These are phyloP conservation scores for Lonicera japonica DNA, from an alignment of 129 eudicot genomes.

Conservation along the genomic window DNA sequence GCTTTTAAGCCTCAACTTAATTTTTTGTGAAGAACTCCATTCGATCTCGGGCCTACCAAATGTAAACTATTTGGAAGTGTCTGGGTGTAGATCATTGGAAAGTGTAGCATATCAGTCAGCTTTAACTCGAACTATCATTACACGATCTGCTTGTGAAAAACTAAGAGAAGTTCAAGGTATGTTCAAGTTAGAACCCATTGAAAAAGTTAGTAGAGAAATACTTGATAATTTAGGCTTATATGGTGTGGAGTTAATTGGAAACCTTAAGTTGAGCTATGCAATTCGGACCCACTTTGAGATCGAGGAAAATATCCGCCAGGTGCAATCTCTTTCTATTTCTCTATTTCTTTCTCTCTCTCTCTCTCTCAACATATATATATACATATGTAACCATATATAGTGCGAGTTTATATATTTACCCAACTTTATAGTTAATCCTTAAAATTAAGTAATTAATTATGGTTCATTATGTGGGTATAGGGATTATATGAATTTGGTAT, in stretches of 20 bases:
- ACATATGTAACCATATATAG: not conserved
- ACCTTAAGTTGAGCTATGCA: not conserved
- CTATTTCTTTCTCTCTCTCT: too few relatives aligned
- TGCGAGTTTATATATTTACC: too few relatives aligned
- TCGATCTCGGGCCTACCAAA: not conserved
- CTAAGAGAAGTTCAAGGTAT: not conserved
- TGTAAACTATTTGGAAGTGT: not conserved
- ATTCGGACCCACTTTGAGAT: not conserved
- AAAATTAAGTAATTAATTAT: not conserved
- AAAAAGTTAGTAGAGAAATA: not conserved
- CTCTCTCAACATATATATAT: not conserved
- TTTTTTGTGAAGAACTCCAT: not conserved
- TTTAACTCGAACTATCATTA: not conserved
- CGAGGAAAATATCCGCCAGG: not conserved
- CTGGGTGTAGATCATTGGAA: not conserved
- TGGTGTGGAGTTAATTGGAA: not conserved
- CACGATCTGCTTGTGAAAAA: not conserved
- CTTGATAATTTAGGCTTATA: not conserved
- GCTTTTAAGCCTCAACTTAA: not conserved
- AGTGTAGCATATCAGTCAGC: not conserved
- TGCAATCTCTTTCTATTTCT: not conserved
- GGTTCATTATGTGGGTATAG: not conserved
- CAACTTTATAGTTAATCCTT: too few relatives aligned
- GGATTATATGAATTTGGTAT: constrained; percentile 9
- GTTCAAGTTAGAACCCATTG: not conserved